Evolutionary conservation across 257 asterid genomes (phyloP).

Genomic region (Scutellaria baicalensis): DNA sequence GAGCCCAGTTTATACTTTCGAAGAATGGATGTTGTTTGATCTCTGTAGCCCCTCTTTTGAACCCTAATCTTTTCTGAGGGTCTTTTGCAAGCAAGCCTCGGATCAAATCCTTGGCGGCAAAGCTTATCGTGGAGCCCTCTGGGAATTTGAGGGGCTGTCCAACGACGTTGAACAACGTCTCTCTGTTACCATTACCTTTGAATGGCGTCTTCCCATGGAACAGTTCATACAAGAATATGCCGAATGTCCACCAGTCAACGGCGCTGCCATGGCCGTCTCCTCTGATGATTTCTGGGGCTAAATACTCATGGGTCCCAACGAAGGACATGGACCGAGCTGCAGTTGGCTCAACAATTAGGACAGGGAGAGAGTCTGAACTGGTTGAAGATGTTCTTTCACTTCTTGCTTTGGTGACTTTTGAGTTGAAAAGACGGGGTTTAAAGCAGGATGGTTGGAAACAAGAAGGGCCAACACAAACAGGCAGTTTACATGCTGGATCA

Average conservation of each 20-base stretch:
- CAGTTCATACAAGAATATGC: constrained; percentile 78
- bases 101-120: constrained; percentile 80
- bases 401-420: constrained; percentile 35
- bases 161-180: constrained; percentile 79
- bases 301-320: constrained; percentile 92
- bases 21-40: constrained; percentile 86
- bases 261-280: constrained; percentile 99
- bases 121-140: constrained; percentile 54
- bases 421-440: constrained; percentile 62
- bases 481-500: constrained; percentile 60
- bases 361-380: constrained; percentile 46
- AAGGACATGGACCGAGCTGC: constrained; percentile 86
- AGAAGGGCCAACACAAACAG: constrained; percentile 72
- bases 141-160: constrained; percentile 74
- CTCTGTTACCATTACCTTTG: constrained; percentile 74
- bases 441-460: constrained; percentile 88
- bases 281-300: constrained; percentile 84
- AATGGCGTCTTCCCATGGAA: constrained; percentile 86
- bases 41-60: constrained; percentile 77
- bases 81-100: constrained; percentile 80
- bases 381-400: constrained; percentile 27
- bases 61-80: constrained; percentile 79
- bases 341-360: constrained; percentile 85
- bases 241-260: constrained; percentile 98
- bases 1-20: constrained; percentile 85